Percentiles rank a stretch among this genome's conserved stretches.
phyloP scores from a whole-genome alignment of 2,329 filamentous ascomycete species.

The Neonectria ditissima region DNA sequence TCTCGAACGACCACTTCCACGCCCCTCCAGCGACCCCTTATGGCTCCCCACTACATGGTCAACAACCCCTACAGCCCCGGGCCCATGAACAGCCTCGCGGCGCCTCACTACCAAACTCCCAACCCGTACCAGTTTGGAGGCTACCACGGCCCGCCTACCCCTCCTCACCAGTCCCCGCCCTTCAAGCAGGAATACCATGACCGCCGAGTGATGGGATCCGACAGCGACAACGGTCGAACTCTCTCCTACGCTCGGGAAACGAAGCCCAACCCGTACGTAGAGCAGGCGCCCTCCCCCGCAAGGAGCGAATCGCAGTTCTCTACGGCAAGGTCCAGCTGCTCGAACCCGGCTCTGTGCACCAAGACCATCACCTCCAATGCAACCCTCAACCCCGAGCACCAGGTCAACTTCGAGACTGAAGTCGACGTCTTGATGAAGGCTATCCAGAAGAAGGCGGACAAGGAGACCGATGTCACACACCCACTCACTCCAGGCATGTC shows the following conservation, averaged over 20 bases:
- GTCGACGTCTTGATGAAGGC: slow-evolving; percentile 91
- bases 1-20: slow-evolving; percentile 53
- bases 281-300: slow-evolving; percentile 50
- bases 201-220: slow-evolving; percentile 41
- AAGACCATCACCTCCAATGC: slow-evolving; percentile 61
- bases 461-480: slow-evolving; percentile 44
- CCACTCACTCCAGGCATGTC: slow-evolving; percentile 44
- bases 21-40: slow-evolving; percentile 56
- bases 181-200: slow-evolving; percentile 52
- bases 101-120: slow-evolving; percentile 57
- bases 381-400: slow-evolving; percentile 58
- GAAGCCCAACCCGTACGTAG: slow-evolving; percentile 45
- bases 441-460: slow-evolving; percentile 76
- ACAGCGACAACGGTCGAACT: slow-evolving; percentile 39
- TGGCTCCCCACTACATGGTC: slow-evolving; percentile 62
- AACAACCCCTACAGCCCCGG: slow-evolving; percentile 57
- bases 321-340: slow-evolving; percentile 36
- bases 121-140: slow-evolving; percentile 58
- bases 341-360: slow-evolving; percentile 48
- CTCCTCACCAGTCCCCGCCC: slow-evolving; percentile 48
- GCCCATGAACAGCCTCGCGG: slow-evolving; percentile 56
- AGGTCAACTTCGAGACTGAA: slow-evolving; percentile 80
- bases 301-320: slow-evolving; percentile 50
- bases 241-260: slow-evolving; percentile 43
- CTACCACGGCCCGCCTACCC: slow-evolving; percentile 54